Evolutionary conservation across 768 basidiomycete species (phyloP).

Genomic region (Hericium erinaceus): DNA sequence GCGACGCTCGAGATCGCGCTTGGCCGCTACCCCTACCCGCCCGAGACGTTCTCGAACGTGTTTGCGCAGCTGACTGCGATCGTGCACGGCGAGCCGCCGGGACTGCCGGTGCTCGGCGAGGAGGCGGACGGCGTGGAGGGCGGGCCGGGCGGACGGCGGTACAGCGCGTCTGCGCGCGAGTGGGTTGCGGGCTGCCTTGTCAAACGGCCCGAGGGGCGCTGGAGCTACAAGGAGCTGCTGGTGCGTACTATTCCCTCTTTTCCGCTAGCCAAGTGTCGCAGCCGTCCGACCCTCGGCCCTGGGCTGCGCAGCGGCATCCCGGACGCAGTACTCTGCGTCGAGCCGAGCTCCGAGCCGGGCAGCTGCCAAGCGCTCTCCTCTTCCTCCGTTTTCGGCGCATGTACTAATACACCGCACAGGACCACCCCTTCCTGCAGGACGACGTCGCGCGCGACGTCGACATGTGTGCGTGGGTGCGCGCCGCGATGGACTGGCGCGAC

Average conservation of each 20-base stretch:
- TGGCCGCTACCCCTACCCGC: slow-evolving; percentile 91
- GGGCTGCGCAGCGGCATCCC: too few species aligned
- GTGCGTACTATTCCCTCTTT: slow-evolving; percentile 21
- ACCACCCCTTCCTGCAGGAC: slow-evolving; percentile 69
- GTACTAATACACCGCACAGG: slow-evolving; percentile 25
- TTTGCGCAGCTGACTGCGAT: slow-evolving; percentile 97
- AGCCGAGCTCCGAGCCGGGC: background rate
- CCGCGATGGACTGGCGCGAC: slow-evolving; percentile 30
- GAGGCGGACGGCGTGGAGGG: background rate
- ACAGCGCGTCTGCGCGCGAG: slow-evolving; percentile 61
- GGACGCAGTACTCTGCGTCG: background rate
- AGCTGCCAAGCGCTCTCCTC: too few species aligned
- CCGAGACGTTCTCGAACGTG: slow-evolving; percentile 94
- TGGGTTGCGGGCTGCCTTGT: slow-evolving; percentile 70
- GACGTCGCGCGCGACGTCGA: slow-evolving; percentile 60
- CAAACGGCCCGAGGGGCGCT: slow-evolving; percentile 71
- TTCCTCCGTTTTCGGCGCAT: background rate
- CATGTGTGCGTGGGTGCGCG: slow-evolving; percentile 76
- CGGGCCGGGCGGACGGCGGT: slow-evolving; percentile 17
- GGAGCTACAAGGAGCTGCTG: slow-evolving; percentile 77
- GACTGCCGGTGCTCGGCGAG: slow-evolving; percentile 48
- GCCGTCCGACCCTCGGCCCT: too few species aligned
- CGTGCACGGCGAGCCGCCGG: slow-evolving; percentile 88
- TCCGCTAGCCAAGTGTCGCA: background rate
- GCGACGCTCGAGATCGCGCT: slow-evolving; percentile 89